phyloP scores from a whole-genome alignment of 2,329 filamentous ascomycete genomes.

The Fusarium hostae region DNA sequence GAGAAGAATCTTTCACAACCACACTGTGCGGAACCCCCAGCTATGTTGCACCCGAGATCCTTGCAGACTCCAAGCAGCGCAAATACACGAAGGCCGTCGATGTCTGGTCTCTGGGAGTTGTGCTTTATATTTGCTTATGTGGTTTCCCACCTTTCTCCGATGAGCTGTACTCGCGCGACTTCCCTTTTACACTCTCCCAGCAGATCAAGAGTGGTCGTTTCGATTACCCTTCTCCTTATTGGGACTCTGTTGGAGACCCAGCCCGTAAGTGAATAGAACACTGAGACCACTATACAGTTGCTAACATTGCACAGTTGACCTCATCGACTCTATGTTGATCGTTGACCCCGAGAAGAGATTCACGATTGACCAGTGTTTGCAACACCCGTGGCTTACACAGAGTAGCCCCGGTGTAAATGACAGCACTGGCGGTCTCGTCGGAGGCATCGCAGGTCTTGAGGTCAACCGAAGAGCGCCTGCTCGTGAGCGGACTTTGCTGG shows the following conservation, averaged over 20 bases:
- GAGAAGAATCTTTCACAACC: constrained; percentile 97
- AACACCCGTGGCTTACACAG: constrained; percentile 88
- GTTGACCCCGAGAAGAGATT: constrained; percentile 86
- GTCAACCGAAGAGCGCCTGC: constrained; percentile 83
- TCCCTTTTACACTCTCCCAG: constrained; percentile 88
- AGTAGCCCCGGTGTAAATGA: constrained; percentile 73
- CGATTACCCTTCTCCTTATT: constrained; percentile 96
- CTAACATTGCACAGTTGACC: constrained; percentile 67
- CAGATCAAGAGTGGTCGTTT: constrained; percentile 92
- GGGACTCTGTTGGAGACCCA: constrained; percentile 71
- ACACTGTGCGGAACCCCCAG: constrained; percentile 96
- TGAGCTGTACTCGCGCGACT: constrained; percentile 83
- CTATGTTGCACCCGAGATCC: constrained; percentile 95
- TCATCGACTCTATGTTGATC: constrained; percentile 95
- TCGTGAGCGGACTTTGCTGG: constrained; percentile 87
- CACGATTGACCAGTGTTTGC: constrained; percentile 88
- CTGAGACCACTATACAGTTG: background rate
- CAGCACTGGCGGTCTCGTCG: constrained; percentile 91
- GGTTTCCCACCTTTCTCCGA: constrained; percentile 98
- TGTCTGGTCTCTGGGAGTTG: constrained; percentile 96
- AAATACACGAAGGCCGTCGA: constrained; percentile 96
- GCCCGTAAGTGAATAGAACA: constrained; percentile 64
- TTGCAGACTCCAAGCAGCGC: constrained; percentile 82
- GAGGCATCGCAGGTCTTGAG: constrained; percentile 83
- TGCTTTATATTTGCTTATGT: constrained; percentile 96